Conservation (phyloP, 75 land plant species). For the Cunninghamia lanceolata region DNA sequence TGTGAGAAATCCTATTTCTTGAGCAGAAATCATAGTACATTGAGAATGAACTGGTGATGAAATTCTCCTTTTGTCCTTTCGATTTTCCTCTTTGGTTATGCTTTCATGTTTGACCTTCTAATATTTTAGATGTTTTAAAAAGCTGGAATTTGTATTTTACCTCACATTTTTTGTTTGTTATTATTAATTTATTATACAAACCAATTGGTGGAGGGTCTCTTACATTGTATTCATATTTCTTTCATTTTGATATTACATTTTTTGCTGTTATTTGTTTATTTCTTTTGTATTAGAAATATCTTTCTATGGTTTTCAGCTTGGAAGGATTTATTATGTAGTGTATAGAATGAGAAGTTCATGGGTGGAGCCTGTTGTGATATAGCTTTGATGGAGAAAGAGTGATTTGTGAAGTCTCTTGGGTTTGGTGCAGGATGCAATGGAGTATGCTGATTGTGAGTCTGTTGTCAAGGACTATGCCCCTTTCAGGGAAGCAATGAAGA, state of each 20-base stretch:
- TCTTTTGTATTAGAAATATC: neutral
- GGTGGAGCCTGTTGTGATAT: neutral
- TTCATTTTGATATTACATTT: too few relatives aligned
- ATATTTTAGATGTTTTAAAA: neutral
- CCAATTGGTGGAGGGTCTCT: neutral
- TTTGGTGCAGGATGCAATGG: conserved; percentile 80
- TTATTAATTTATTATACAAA: neutral
- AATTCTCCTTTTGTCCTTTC: neutral
- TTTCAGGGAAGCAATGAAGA: conserved; percentile 93
- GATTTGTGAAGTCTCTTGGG: neutral
- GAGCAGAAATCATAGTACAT: neutral
- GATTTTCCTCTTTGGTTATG: neutral
- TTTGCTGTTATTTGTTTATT: neutral
- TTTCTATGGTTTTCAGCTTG: neutral
- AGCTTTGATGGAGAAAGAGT: neutral
- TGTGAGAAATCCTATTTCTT: neutral
- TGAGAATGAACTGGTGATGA: neutral
- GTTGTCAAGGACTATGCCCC: conserved; percentile 80
- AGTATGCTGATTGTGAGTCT: conserved; percentile 99
- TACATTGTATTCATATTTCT: neutral
- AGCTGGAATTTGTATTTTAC: neutral
- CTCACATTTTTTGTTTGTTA: neutral
- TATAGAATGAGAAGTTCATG: neutral
- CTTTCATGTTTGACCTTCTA: neutral
- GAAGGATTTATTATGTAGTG: neutral